Base-by-base conservation (phyloP, 495 filamentous ascomycete genomes). In the Bathelium albidoporum region DNA sequence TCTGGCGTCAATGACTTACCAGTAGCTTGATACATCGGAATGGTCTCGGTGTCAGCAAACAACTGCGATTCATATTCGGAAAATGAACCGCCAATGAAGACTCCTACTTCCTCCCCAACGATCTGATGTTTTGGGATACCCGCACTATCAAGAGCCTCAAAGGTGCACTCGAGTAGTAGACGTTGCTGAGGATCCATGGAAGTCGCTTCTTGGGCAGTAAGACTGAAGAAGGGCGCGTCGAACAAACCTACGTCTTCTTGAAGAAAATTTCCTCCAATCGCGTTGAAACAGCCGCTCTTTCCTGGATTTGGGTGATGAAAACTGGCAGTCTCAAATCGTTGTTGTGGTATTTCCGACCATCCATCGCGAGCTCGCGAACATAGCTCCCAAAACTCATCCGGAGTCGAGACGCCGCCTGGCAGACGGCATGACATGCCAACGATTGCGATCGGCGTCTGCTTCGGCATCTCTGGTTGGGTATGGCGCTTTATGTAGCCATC, bases 401-500 rank as follows among this genome's bases (percentile, higher is more conserved):
- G 44, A 18, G 11, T 49, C 9, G 44, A 18, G 18, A 22, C 44
- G 9, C 20, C 44, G 11, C 44, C 44, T 10, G 44, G 12, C 9
- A 49, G 20, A 3, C 20, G 11, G 18, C 44, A 49, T 4, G 12
- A 18, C 5, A 49, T 49, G 5, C 44, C 44, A 7, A 49, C 44
- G 18, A 49, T 22, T 4, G 44, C 44, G 18, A 49, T 49, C 3
- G 44, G 44, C 9, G 20, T 49, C 20, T 39, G 34, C 34, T 39
- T 39, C 14, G 34, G 34, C 5, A 14, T 5, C 14, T 39, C 34
- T 5, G 34, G 67, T 60, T 9, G 59, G 60, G 65, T 67, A 60
- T 73, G 68, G 1, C 75, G 73, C 52, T 78, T 77, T 44, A 72
- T 66, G 49, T 73, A 70, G 28, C 74, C 76, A 53, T 77, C 76